phyloP scores from a whole-genome alignment of 148 eudicot species.

The Nepenthes mirabilis region DNA sequence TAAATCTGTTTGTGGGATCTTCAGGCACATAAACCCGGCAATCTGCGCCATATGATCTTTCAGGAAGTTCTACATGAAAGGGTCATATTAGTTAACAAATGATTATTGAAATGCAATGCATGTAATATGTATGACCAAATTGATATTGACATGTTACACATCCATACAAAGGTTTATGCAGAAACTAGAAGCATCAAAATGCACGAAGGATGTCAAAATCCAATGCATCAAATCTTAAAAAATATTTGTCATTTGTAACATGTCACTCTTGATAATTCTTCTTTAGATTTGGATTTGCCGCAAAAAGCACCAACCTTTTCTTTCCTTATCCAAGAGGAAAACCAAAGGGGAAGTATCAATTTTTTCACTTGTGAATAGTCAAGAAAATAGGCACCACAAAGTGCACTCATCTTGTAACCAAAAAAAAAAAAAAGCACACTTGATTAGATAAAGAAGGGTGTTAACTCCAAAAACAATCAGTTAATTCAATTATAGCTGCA shows the following conservation, averaged over 20 bases:
- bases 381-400: no score
- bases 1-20: conserved; percentile 87
- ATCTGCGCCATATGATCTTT: conserved; percentile 91
- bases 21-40: conserved; percentile 86
- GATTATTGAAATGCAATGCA: neutral
- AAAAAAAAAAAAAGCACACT: no score
- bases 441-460: no score
- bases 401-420: no score
- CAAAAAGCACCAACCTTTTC: no score
- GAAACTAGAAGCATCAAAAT: neutral
- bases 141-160: neutral
- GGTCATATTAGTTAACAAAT: neutral
- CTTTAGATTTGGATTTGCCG: no score
- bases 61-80: conserved; percentile 70
- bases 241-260: neutral
- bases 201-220: neutral
- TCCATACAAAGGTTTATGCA: neutral
- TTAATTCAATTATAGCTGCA: no score
- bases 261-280: no score
- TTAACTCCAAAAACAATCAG: no score
- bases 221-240: neutral
- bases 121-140: neutral
- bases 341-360: no score
- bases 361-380: no score
- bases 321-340: no score